Evolutionary conservation across 345 rosid species (phyloP), one percentile per base, ranked within the genome.

Genomic region (Melaleuca alternifolia): DNA sequence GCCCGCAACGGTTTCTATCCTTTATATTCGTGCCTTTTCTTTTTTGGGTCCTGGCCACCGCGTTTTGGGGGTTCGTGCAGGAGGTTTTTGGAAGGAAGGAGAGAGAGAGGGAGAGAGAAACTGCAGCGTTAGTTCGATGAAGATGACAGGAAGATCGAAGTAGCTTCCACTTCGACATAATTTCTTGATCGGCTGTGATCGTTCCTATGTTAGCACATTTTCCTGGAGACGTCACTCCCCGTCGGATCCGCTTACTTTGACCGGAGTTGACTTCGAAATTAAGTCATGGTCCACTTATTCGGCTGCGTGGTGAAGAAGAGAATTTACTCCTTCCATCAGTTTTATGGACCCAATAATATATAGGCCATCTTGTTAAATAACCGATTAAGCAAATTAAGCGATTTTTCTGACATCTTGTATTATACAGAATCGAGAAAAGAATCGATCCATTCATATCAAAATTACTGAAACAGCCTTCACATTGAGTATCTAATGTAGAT

Each of bases 41-140:
- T 65, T 65, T 18, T 15, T 65, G 77, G 79, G 79, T 33, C 23
- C 46, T 9, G 46, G 48, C 54, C 50, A 89, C 76, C 89, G 88
- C 83, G 88, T 89, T 83, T 54, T 21, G 28, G 88, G 87, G 87
- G 81, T 85, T 37, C 77, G 84, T 56, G 85, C 53, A 30, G 76
- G 84, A 7, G 52, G 71, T 33, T 59, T 51, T 77, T 18, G 41
- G 41, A 41, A 41, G 1, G 48, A 6, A 57, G 20, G 15, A 14
- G 50, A 51, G 77, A 82, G n/a, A 65, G 15, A 14, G 50, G 46
- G 77, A 82, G n/a, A 65, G 81, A 28, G 93, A 88, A 90, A 50
- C 53, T 87, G 84, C 87, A 26, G 83, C 75, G 93, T 30, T 85
- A 86, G 54, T 88, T 89, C 91, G 23, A 15, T 44, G 93, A 89